Evolutionary conservation across 768 basidiomycete genomes (phyloP).

Genomic region (Tulasnella sp.): DNA sequence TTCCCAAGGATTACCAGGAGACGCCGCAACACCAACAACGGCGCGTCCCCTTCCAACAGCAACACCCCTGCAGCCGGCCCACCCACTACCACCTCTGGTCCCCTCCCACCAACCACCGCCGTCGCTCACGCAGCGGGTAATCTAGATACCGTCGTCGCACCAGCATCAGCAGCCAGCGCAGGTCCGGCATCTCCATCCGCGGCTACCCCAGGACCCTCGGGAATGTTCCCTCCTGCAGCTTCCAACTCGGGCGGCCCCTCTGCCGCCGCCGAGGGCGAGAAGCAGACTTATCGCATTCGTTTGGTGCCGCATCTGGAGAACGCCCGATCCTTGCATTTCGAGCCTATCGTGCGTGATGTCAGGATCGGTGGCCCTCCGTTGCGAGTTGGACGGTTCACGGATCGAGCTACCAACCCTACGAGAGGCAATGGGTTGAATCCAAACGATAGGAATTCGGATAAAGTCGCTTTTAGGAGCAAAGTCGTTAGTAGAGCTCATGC

Average conservation of each 20-base stretch:
- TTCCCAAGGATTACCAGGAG: slow-evolving; percentile 26
- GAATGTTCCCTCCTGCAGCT: background rate
- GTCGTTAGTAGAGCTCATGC: slow-evolving; percentile 94
- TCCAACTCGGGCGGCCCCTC: background rate
- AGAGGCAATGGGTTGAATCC: slow-evolving; percentile 42
- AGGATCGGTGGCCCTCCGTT: slow-evolving; percentile 63
- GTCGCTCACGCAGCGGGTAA: background rate
- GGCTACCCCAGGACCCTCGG: background rate
- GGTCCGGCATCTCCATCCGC: background rate
- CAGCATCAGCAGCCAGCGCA: background rate
- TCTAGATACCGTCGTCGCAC: background rate
- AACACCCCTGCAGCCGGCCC: slow-evolving; percentile 7
- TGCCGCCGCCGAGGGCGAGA: background rate
- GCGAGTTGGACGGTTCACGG: slow-evolving; percentile 93
- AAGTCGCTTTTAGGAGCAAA: slow-evolving; percentile 92
- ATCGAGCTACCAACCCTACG: slow-evolving; percentile 61
- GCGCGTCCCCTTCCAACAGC: slow-evolving; percentile 18
- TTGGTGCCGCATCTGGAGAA: slow-evolving; percentile 95
- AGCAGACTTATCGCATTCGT: slow-evolving; percentile 61
- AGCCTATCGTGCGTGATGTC: slow-evolving; percentile 85
- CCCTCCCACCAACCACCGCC: background rate
- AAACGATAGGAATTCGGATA: slow-evolving; percentile 67
- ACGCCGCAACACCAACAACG: slow-evolving; percentile 22
- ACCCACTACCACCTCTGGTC: background rate
- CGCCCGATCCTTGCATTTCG: slow-evolving; percentile 83